These are phyloP conservation scores for Neofusicoccum laricinum DNA, from an alignment of 2,329 filamentous ascomycete species.

Conservation along the genomic window DNA sequence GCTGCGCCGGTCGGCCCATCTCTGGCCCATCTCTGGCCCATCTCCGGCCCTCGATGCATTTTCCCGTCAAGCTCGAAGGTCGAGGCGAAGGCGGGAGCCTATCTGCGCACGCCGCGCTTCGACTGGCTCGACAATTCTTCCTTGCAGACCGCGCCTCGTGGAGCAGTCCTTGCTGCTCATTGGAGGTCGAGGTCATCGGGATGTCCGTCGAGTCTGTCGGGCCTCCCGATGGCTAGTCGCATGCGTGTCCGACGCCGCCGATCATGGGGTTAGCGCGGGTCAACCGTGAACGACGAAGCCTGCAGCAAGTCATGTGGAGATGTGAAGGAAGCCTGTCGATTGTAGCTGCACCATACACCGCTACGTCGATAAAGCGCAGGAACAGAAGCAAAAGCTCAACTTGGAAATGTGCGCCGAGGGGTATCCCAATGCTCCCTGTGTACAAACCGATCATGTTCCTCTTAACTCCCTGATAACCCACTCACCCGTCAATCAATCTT, in stretches of 20 bases:
- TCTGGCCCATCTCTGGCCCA: background rate
- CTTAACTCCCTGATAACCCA: background rate
- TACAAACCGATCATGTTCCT: background rate
- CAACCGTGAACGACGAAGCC: too few species aligned
- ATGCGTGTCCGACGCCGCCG: background rate
- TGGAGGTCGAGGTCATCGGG: background rate
- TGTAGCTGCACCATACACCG: background rate
- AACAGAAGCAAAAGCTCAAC: background rate
- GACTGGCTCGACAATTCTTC: background rate
- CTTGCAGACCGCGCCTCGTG: background rate
- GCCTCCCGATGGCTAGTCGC: background rate
- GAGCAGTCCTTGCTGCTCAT: too few species aligned
- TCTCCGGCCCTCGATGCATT: background rate
- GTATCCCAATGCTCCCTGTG: conserved; percentile 2
- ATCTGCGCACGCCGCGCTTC: background rate
- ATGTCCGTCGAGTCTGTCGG: background rate
- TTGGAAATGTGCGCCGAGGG: background rate
- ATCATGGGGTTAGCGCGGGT: background rate
- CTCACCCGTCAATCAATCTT: background rate
- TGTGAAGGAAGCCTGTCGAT: background rate
- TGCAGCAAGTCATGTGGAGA: too few species aligned
- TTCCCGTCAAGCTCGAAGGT: background rate
- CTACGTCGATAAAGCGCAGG: background rate
- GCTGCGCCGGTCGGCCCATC: background rate
- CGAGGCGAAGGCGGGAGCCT: background rate